Evolutionary conservation across 306 rosid genomes (phyloP).

Genomic region (Cicer cuneatum): DNA sequence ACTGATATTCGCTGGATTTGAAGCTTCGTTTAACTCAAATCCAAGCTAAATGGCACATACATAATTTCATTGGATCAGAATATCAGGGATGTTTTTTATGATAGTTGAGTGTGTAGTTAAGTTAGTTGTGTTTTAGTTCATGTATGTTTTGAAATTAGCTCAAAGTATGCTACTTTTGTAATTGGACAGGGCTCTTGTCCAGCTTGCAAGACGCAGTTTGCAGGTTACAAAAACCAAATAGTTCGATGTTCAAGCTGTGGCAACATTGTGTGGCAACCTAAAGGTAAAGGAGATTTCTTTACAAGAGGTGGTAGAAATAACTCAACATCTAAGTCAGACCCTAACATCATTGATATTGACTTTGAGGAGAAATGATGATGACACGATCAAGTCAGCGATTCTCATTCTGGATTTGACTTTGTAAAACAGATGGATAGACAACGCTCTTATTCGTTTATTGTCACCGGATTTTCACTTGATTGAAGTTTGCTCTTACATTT

Average conservation of each 20-base stretch:
- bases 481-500: constrained; percentile 30
- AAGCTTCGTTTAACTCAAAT: neutral
- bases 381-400: neutral
- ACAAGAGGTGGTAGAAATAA: constrained; percentile 56
- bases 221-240: constrained; percentile 81
- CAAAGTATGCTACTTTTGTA: constrained; percentile 6
- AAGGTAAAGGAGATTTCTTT: constrained; percentile 72
- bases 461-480: neutral
- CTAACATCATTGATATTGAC: constrained; percentile 87
- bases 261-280: constrained; percentile 97
- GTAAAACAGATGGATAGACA: constrained; percentile 23
- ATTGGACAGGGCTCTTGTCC: constrained; percentile 85
- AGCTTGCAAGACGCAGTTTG: constrained; percentile 84
- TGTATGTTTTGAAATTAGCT: constrained; percentile 28
- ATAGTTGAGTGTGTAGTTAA: constrained; percentile 9
- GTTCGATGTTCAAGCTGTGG: constrained; percentile 83
- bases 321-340: constrained; percentile 66
- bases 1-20: constrained; percentile 1
- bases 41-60: constrained; percentile 2
- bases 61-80: neutral
- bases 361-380: constrained; percentile 93
- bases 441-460: constrained; percentile 7
- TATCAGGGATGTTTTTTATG: constrained; percentile 1
- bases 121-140: neutral
- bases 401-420: constrained; percentile 35